A percentile compares a stretch with the other conserved stretches of the same genome.
Evolutionary conservation across 306 rosid genomes (phyloP).

Genomic region (Betula pendula): DNA sequence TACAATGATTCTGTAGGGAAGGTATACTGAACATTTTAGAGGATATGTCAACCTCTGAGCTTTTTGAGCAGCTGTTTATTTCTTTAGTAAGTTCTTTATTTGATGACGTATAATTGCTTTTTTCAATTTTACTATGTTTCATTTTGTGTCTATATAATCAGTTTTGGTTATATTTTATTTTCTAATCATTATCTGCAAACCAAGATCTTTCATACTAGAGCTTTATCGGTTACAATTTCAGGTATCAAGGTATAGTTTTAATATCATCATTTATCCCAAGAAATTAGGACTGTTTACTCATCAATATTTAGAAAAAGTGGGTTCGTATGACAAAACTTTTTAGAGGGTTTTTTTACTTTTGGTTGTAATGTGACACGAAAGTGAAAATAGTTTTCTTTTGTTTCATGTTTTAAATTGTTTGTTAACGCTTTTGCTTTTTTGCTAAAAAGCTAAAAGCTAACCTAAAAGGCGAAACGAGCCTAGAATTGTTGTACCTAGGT

Average conservation of each 20-base stretch:
- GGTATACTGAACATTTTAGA: constrained; percentile 79
- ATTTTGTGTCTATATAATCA: neutral
- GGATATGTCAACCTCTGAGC: constrained; percentile 78
- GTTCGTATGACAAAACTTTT: too few species aligned
- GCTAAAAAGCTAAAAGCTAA: too few species aligned
- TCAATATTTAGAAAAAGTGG: neutral
- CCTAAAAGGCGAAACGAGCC: too few species aligned
- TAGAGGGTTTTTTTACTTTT: too few species aligned
- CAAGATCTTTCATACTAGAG: neutral
- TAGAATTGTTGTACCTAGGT: neutral
- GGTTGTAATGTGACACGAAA: too few species aligned
- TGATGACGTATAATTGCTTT: neutral
- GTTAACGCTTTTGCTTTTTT: too few species aligned
- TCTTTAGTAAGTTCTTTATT: constrained; percentile 70
- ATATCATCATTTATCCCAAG: neutral
- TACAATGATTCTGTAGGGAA: constrained; percentile 63
- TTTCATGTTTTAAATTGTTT: too few species aligned
- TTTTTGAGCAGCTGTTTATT: constrained; percentile 78
- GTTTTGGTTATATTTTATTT: neutral
- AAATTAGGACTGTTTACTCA: neutral
- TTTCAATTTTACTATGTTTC: neutral
- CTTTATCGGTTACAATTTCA: neutral
- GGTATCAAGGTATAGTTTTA: neutral
- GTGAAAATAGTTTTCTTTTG: too few species aligned
- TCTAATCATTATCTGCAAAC: neutral